Conservation (phyloP, 2,329 filamentous ascomycete genomes). For the Gnomoniopsis sp. region DNA sequence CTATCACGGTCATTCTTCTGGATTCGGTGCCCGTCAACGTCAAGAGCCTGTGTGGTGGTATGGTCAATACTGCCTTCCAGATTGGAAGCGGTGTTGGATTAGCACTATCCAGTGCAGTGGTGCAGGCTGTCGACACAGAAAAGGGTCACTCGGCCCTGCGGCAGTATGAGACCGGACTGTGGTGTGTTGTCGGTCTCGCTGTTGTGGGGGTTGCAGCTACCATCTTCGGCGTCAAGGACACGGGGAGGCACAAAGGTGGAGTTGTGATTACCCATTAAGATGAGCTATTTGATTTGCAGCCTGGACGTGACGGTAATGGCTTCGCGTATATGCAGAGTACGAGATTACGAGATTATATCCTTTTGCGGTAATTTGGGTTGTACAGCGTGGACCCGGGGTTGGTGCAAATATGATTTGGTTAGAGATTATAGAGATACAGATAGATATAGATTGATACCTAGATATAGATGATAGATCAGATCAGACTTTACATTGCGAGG, state of each 20-base stretch:
- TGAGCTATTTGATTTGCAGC: too few species aligned
- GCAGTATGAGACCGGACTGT: slow-evolving; percentile 37
- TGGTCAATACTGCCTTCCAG: slow-evolving; percentile 40
- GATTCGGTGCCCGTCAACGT: slow-evolving; percentile 36
- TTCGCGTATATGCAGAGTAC: too few species aligned
- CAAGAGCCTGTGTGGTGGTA: slow-evolving; percentile 26
- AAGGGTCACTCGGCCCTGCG: slow-evolving; percentile 29
- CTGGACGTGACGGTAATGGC: too few species aligned
- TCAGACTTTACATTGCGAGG: too few species aligned
- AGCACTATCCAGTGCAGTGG: slow-evolving; percentile 30
- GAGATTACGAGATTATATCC: too few species aligned
- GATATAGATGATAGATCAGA: too few species aligned
- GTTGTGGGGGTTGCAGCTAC: slow-evolving; percentile 29
- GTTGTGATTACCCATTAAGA: slow-evolving; percentile 6
- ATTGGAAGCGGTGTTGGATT: slow-evolving; percentile 37
- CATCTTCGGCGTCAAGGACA: slow-evolving; percentile 23
- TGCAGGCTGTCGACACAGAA: slow-evolving; percentile 35
- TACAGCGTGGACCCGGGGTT: too few species aligned
- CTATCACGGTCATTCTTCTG: slow-evolving; percentile 37
- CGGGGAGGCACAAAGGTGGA: neutral
- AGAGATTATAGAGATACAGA: too few species aligned
- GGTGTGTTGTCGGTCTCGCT: slow-evolving; percentile 38
- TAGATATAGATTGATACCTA: too few species aligned
- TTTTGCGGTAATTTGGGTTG: too few species aligned
- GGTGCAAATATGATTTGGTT: too few species aligned